phyloP scores from a whole-genome alignment of 176 grass and related monocot species.

The Coix lacrymajobi region DNA sequence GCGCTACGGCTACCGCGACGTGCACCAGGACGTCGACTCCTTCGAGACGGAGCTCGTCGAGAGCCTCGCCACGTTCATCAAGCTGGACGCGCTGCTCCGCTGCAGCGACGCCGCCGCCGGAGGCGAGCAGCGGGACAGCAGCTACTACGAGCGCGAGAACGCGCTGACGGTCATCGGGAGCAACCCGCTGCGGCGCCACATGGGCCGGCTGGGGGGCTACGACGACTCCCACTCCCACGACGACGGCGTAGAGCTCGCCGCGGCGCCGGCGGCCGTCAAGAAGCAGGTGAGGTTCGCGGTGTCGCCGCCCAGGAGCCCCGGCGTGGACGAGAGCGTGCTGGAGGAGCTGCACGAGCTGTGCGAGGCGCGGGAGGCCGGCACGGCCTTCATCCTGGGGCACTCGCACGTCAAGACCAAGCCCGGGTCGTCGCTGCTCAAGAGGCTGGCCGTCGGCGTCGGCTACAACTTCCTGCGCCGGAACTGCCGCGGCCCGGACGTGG shows the following conservation, averaged over 20 bases:
- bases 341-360: constrained; percentile 76
- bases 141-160: constrained; percentile 48
- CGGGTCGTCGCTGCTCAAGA: constrained; percentile 76
- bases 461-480: constrained; percentile 92
- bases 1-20: constrained; percentile 96
- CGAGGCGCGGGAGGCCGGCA: constrained; percentile 69
- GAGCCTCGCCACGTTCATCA: constrained; percentile 76
- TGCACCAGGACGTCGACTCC: constrained; percentile 91
- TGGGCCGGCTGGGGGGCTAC: not conserved
- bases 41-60: constrained; percentile 85
- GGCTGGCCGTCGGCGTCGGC: constrained; percentile 56
- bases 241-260: constrained; percentile 27
- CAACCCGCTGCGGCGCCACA: constrained; percentile 31
- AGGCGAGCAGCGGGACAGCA: not conserved
- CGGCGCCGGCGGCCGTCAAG: constrained; percentile 7
- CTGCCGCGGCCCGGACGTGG: constrained; percentile 85
- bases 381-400: constrained; percentile 89
- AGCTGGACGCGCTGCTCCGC: constrained; percentile 40
- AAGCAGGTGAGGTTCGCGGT: constrained; percentile 66
- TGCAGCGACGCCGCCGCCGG: constrained; percentile 21
- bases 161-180: constrained; percentile 72
- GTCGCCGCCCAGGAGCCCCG: constrained; percentile 18
- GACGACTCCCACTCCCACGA: constrained; percentile 12
- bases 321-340: constrained; percentile 42
- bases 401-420: constrained; percentile 80